Percentiles rank a stretch among this genome's conserved stretches.
Evolutionary conservation across 352 stramenopile species (phyloP).

Genomic region (Phytophthora lateralis): DNA sequence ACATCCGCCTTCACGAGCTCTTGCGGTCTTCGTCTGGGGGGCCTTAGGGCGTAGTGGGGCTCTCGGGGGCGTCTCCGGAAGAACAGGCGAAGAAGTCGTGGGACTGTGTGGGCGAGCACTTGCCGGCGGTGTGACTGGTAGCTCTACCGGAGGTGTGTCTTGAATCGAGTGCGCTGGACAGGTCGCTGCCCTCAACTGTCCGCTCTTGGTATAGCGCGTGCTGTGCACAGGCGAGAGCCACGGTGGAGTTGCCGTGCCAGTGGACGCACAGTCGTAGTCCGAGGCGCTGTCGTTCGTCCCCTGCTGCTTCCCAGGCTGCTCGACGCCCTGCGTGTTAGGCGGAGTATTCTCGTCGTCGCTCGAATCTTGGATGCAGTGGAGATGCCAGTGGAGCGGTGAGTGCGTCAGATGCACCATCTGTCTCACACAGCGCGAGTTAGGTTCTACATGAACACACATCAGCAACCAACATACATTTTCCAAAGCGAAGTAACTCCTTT

Average conservation of each 20-base stretch:
- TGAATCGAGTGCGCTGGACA: too few relatives aligned
- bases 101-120: neutral
- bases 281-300: neutral
- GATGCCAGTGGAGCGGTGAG: neutral
- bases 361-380: neutral
- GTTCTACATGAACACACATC: neutral
- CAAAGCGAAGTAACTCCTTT: too few relatives aligned
- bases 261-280: neutral
- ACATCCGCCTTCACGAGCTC: neutral
- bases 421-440: neutral
- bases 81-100: neutral
- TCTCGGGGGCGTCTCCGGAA: neutral
- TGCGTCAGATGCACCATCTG: neutral
- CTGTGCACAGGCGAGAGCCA: neutral
- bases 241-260: neutral
- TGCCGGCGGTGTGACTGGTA: neutral
- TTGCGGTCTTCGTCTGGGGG: too few relatives aligned
- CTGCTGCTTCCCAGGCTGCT: neutral
- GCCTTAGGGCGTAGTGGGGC: neutral
- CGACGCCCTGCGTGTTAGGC: neutral
- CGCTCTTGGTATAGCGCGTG: neutral
- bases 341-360: neutral
- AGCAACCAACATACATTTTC: neutral
- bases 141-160: neutral
- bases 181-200: too few relatives aligned